Conservation (phyloP, 306 rosid species). For the Rosa persica region DNA sequence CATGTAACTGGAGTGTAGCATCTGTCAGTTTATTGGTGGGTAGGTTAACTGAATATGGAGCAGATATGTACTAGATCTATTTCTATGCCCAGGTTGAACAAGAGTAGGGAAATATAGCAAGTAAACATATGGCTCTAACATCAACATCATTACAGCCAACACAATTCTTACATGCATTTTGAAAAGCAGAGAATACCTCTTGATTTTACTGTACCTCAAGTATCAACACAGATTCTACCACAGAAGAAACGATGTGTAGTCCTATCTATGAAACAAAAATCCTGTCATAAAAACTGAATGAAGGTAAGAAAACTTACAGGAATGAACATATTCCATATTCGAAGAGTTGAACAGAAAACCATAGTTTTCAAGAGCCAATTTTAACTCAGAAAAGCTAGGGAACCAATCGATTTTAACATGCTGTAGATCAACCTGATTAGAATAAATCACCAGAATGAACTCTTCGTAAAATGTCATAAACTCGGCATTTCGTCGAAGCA, state of each 20-base stretch:
- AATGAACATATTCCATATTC: conserved; percentile 28
- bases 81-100: neutral
- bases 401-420: conserved; percentile 64
- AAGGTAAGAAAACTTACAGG: conserved; percentile 41
- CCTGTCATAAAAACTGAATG: neutral
- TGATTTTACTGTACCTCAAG: neutral
- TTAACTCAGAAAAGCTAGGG: conserved; percentile 62
- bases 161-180: neutral
- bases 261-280: neutral
- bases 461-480: neutral
- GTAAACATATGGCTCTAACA: neutral
- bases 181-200: neutral
- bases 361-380: conserved; percentile 70
- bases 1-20: neutral
- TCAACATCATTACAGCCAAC: neutral
- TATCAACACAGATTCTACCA: neutral
- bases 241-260: neutral
- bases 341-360: conserved; percentile 63
- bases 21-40: conserved; percentile 4
- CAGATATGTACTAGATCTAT: neutral
- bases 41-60: neutral
- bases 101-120: neutral
- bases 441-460: conserved; percentile 5
- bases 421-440: conserved; percentile 43
- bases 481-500: conserved; percentile 1